Base-by-base conservation (phyloP, 2,329 filamentous ascomycete species). In the Cercospora sp. region DNA sequence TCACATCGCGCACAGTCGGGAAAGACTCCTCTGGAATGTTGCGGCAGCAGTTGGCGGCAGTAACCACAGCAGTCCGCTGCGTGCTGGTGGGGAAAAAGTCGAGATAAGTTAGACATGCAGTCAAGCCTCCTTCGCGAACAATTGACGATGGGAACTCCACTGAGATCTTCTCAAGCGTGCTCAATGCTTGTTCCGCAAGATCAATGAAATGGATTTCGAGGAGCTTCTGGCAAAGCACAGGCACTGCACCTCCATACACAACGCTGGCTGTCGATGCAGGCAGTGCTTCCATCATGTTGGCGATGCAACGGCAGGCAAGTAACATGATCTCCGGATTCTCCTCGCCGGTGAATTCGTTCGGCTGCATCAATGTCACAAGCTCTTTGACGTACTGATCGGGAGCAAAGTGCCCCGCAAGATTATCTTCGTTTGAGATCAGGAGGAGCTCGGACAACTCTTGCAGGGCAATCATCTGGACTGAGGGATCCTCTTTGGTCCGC, bases 11-110 rank as follows among this genome's bases (percentile, higher is more conserved):
- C 60, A 99, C 91, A 9, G 96, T 94, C 0, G 89, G 84, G 77
- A 99, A 99, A 0, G 93, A 96, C 75, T 98, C 95, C 74, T 94
- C 91, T 1, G 94, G 92, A 18, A 99, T 95, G 77, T 97, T 97
- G 70, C 95, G 91, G 79, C 96, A 99, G 82, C 95, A 99, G 77
- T 99, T 99, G 65, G 95, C 96, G 9, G 96, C 95, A 12, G 94
- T 99, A 3, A 94, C 98, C 7, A 99, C 95, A 6, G 95, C 95
- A 13, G 94, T 97, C 72, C 95, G 89, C 80, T 99, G 95, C 2
- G 95, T 98, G 79, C 94, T 95, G 0, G 95, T 99, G 16, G 94
- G 91, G 76, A 99, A 99, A 81, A 99, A 99, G 78, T 99, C 95
- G 67, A 99, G 87, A 77, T 95, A 98, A 0, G 92, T 96, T 72